These are phyloP conservation scores for Tetrahymena elliotti DNA, from an alignment of 73 alveolate genomes.

Conservation along the genomic window DNA sequence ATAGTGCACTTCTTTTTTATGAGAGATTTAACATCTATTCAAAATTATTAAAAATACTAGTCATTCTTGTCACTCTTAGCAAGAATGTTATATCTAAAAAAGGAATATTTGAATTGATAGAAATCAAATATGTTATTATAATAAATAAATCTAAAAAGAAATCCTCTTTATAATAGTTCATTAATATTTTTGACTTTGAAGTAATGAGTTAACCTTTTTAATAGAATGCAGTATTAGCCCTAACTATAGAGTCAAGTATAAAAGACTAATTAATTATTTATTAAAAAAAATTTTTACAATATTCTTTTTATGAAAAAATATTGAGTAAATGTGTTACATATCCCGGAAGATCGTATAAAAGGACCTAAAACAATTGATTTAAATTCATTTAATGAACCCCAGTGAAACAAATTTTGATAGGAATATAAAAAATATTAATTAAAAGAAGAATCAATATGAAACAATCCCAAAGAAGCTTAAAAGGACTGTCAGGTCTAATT, in stretches of 20 bases:
- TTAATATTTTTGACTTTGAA: not conserved
- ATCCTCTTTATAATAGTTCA: not conserved
- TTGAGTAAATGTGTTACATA: not conserved
- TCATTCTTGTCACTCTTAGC: not conserved
- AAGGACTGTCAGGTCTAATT: not conserved
- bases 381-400: not conserved
- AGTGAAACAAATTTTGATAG: not conserved
- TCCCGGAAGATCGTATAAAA: not conserved
- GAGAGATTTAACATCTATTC: not conserved
- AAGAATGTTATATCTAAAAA: not conserved
- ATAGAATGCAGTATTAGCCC: not conserved
- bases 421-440: not conserved
- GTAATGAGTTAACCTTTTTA: not conserved
- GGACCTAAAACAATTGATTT: not conserved
- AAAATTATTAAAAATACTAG: not conserved
- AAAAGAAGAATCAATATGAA: not conserved
- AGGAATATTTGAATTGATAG: not conserved
- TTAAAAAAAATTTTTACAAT: not conserved
- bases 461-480: not conserved
- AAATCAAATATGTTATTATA: not conserved
- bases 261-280: not conserved
- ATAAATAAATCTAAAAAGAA: not conserved
- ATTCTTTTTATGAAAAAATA: not conserved
- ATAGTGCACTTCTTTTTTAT: not conserved
- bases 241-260: not conserved